phyloP scores from a whole-genome alignment of 2,329 filamentous ascomycete species.

The Calonectria ilicicola region DNA sequence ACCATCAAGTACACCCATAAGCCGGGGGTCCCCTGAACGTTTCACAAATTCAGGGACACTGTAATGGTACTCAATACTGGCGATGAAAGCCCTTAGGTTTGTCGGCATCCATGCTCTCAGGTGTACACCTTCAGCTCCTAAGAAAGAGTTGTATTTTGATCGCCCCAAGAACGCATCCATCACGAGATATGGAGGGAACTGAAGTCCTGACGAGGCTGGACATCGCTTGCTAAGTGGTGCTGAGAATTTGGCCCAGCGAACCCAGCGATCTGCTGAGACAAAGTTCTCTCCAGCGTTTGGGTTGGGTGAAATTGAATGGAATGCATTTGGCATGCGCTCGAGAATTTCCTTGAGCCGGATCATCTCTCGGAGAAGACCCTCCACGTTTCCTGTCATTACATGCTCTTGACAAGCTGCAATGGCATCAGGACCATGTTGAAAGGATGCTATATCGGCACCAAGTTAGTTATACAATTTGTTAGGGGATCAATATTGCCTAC shows the following conservation, averaged over 20 bases:
- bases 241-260: conserved; percentile 64
- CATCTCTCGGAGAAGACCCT: conserved; percentile 62
- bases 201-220: conserved; percentile 62
- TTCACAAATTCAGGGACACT: conserved; percentile 64
- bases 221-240: conserved; percentile 62
- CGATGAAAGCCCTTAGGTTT: conserved; percentile 66
- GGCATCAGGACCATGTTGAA: conserved; percentile 63
- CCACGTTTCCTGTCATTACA: conserved; percentile 65
- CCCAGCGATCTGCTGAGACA: conserved; percentile 60
- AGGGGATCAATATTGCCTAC: background rate
- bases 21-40: conserved; percentile 60
- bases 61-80: conserved; percentile 66
- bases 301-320: conserved; percentile 66
- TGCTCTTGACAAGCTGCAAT: conserved; percentile 66
- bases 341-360: conserved; percentile 65
- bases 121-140: conserved; percentile 64
- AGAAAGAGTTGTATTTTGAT: conserved; percentile 62
- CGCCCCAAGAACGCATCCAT: conserved; percentile 68
- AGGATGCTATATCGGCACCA: conserved; percentile 48
- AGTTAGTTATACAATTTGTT: background rate
- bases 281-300: conserved; percentile 64
- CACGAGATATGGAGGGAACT: conserved; percentile 64
- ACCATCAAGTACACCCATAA: conserved; percentile 65
- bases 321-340: conserved; percentile 65
- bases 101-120: conserved; percentile 66